Evolutionary conservation across 148 eudicot species (phyloP).

Genomic region (Heliamphora exappendiculata): DNA sequence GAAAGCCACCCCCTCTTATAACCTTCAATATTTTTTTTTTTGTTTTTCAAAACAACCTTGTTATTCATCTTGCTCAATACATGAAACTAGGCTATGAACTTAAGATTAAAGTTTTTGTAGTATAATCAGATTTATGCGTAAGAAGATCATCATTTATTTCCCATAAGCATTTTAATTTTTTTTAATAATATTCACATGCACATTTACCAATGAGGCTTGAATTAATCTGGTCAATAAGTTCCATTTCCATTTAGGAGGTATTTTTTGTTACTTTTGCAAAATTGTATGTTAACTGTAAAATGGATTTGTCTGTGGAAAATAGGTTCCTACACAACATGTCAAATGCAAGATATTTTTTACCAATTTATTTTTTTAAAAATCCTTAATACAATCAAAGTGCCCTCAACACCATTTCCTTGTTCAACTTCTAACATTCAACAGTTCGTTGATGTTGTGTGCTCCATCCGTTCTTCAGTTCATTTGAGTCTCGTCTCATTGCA

Average conservation of each 20-base stretch:
- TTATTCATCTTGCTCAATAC: neutral
- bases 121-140: neutral
- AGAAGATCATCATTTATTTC: neutral
- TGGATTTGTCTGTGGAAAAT: neutral
- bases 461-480: neutral
- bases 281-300: neutral
- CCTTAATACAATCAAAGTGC: neutral
- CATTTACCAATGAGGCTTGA: neutral
- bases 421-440: neutral
- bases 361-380: neutral
- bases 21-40: neutral
- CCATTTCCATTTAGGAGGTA: neutral
- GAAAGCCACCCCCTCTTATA: too few relatives aligned
- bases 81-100: neutral
- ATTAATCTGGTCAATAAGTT: neutral
- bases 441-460: too few relatives aligned
- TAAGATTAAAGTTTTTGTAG: neutral
- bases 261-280: neutral
- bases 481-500: neutral
- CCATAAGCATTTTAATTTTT: neutral
- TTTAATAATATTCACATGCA: slow-evolving; percentile 2
- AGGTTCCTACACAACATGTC: neutral
- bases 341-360: neutral
- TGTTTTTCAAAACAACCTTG: neutral
- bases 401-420: neutral